A percentile compares a stretch with the other conserved stretches of the same genome.
These are phyloP conservation scores for Myxozyma geophila DNA, from an alignment of 805 yeast species.

Conservation along the genomic window DNA sequence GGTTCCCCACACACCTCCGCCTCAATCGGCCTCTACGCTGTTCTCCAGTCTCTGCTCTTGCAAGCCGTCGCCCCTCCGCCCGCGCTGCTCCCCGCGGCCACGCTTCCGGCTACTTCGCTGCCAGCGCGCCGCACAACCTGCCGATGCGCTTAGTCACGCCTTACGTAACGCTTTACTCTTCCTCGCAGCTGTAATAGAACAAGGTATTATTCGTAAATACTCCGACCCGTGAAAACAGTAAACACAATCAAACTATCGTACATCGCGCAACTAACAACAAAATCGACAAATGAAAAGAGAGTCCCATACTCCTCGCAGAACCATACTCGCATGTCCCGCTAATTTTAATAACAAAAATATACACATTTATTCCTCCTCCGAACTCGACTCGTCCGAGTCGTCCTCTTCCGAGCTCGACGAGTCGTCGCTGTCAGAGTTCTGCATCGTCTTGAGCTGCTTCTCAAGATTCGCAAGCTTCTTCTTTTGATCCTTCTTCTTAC, in stretches of 20 bases:
- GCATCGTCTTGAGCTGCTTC: conserved; percentile 72
- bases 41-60: no score
- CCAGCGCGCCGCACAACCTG: background rate
- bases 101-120: no score
- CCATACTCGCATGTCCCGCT: no score
- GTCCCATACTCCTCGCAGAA: no score
- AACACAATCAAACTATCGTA: background rate
- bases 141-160: background rate
- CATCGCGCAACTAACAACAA: background rate
- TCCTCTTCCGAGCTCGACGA: conserved; percentile 34
- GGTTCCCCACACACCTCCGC: no score
- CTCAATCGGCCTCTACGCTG: no score
- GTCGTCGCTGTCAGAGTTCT: conserved; percentile 23
- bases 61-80: background rate
- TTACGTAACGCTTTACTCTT: no score
- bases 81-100: background rate
- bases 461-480: conserved; percentile 72
- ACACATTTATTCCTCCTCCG: conserved; percentile 33
- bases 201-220: background rate
- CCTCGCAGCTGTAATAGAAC: no score
- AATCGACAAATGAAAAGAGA: background rate
- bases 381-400: conserved; percentile 35
- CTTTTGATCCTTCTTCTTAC: conserved; percentile 62
- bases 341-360: no score
- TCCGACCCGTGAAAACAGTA: background rate